These are phyloP conservation scores for Aspergillus fijiensis DNA, from an alignment of 2,329 filamentous ascomycete species.

Conservation along the genomic window DNA sequence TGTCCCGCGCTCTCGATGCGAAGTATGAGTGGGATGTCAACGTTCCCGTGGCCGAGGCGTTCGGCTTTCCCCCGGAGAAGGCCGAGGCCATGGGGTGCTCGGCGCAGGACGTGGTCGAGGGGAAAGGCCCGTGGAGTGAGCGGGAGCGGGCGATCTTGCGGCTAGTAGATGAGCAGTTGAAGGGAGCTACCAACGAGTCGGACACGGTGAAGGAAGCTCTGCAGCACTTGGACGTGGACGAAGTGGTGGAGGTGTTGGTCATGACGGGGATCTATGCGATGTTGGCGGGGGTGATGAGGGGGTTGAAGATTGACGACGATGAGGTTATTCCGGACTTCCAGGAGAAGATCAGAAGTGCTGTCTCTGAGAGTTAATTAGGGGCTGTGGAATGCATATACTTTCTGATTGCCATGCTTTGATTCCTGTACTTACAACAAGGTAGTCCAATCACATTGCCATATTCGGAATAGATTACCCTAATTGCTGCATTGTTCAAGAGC, in stretches of 20 bases:
- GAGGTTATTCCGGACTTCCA: slow-evolving; percentile 8
- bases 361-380: neutral
- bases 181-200: slow-evolving; percentile 7
- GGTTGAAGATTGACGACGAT: slow-evolving; percentile 12
- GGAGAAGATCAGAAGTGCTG: slow-evolving; percentile 5
- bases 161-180: slow-evolving; percentile 12
- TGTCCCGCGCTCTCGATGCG: slow-evolving; percentile 3
- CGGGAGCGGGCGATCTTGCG: slow-evolving; percentile 9
- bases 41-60: slow-evolving; percentile 5
- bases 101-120: neutral
- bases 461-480: too few species aligned
- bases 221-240: slow-evolving; percentile 3
- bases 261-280: slow-evolving; percentile 13
- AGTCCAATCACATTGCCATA: too few species aligned
- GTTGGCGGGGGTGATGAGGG: slow-evolving; percentile 12
- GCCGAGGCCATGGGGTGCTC: slow-evolving; percentile 6
- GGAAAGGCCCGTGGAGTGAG: neutral
- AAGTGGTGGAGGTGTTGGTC: slow-evolving; percentile 14
- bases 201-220: slow-evolving; percentile 5
- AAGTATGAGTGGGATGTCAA: slow-evolving; percentile 15
- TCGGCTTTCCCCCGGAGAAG: slow-evolving; percentile 11
- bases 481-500: too few species aligned
- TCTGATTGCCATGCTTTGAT: too few species aligned
- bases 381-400: too few species aligned
- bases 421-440: too few species aligned